These are phyloP conservation scores for Prunella vulgaris DNA, from an alignment of 257 asterid genomes.

Conservation along the genomic window DNA sequence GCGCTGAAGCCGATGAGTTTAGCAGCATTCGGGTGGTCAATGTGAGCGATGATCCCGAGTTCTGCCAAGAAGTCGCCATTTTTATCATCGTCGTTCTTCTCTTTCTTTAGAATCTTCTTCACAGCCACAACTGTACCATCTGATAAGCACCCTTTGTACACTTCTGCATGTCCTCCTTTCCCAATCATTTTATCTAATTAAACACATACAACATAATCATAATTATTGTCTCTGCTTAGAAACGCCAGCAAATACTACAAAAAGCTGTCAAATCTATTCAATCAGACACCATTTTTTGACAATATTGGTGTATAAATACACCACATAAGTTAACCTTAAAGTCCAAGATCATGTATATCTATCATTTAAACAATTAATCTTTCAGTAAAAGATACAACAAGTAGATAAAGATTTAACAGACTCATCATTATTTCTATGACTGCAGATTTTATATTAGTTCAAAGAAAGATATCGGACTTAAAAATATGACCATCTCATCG, in stretches of 20 bases:
- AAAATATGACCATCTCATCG: not conserved
- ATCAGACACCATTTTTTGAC: not conserved
- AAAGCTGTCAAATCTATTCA: not conserved
- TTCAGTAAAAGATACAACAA: not conserved
- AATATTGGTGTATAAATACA: not conserved
- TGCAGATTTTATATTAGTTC: not conserved
- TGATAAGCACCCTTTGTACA: constrained; percentile 68
- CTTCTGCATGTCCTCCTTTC: constrained; percentile 96
- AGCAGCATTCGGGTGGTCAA: constrained; percentile 86
- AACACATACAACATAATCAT: not conserved
- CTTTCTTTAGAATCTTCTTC: constrained; percentile 60
- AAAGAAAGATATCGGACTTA: not conserved
- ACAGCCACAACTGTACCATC: constrained; percentile 87
- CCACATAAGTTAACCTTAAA: constrained; percentile 6
- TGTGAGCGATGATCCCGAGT: constrained; percentile 91
- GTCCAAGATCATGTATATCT: constrained; percentile 3
- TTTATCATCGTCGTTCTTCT: constrained; percentile 72
- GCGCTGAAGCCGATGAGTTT: constrained; percentile 78
- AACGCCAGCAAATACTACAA: not conserved
- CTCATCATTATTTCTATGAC: no score
- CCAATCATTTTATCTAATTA: constrained; percentile 65
- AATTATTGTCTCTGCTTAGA: not conserved
- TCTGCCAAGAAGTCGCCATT: constrained; percentile 83
- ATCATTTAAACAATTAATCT: not conserved
- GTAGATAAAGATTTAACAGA: not conserved